Percentiles rank a stretch among this genome's conserved stretches.
phyloP scores from a whole-genome alignment of 164 flowering plant genomes.

The Chimonanthus praecox region DNA sequence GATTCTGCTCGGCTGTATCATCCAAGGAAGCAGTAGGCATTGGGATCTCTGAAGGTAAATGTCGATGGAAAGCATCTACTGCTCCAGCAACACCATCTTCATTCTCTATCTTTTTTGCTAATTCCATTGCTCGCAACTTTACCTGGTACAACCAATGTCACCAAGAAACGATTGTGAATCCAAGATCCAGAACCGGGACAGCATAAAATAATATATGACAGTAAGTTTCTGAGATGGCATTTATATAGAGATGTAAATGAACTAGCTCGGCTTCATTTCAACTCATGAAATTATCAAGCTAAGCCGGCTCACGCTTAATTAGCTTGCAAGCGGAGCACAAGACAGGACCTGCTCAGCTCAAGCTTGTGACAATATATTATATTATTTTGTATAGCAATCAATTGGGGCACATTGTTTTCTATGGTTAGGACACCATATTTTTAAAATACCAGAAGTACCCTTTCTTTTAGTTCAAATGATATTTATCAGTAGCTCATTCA shows the following conservation, averaged over 20 bases:
- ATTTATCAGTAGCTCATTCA: no score
- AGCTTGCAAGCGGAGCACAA: no score
- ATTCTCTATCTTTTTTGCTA: constrained; percentile 60
- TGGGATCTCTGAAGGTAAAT: constrained; percentile 69
- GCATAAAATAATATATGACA: neutral
- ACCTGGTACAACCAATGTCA: constrained; percentile 35
- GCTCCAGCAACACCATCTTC: constrained; percentile 95
- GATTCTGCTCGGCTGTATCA: constrained; percentile 29
- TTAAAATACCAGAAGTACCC: no score
- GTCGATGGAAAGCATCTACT: constrained; percentile 81
- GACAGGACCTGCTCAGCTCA: no score
- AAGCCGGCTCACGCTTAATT: neutral
- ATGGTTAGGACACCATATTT: no score
- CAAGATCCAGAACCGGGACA: neutral
- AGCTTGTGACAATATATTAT: no score
- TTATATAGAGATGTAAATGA: neutral
- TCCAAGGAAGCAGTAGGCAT: constrained; percentile 33
- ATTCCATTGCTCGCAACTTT: constrained; percentile 56
- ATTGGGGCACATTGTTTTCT: no score
- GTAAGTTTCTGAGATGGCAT: neutral
- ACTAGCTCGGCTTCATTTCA: neutral
- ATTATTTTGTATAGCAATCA: no score
- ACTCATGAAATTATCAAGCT: neutral
- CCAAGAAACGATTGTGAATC: neutral
- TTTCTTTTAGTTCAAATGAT: no score